Conservation (phyloP, 2,329 filamentous ascomycete genomes). For the Beauveria australis region DNA sequence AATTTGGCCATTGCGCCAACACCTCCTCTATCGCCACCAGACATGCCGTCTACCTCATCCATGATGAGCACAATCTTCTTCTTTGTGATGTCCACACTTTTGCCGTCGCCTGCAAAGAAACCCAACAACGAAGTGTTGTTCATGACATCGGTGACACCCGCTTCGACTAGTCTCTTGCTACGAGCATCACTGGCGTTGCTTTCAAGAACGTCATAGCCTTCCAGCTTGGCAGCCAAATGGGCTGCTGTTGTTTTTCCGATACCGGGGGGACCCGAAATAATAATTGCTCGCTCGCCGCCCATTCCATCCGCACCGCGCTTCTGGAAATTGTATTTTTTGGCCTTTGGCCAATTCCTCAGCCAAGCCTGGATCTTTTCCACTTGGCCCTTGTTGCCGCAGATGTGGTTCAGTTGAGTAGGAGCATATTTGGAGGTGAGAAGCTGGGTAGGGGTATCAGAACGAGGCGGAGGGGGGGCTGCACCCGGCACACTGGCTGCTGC, state of each 20-base stretch:
- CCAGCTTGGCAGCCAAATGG: conserved; percentile 84
- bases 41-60: conserved; percentile 99
- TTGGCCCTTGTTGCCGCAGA: conserved; percentile 86
- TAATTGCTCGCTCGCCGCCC: conserved; percentile 78
- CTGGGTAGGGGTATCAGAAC: conserved; percentile 44
- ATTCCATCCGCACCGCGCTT: conserved; percentile 75
- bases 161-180: conserved; percentile 92
- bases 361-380: conserved; percentile 87
- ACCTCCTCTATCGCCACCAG: conserved; percentile 88
- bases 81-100: conserved; percentile 69
- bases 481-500: conserved; percentile 25
- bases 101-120: conserved; percentile 79
- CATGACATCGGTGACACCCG: conserved; percentile 78
- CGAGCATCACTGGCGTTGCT: conserved; percentile 92
- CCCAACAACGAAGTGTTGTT: conserved; percentile 89
- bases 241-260: conserved; percentile 98
- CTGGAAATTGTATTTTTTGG: conserved; percentile 73
- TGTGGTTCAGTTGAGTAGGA: conserved; percentile 73
- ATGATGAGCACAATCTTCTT: conserved; percentile 96
- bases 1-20: conserved; percentile 90
- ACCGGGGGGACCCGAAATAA: conserved; percentile 89
- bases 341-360: conserved; percentile 75
- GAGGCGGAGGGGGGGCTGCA: conserved; percentile 14
- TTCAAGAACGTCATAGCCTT: conserved; percentile 89
- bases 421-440: conserved; percentile 96